Percentiles rank a stretch among this genome's conserved stretches.
These are phyloP conservation scores for Paraphysoderma sedebokerense DNA, from an alignment of 371 early-diverging fungal species.

Conservation along the genomic window DNA sequence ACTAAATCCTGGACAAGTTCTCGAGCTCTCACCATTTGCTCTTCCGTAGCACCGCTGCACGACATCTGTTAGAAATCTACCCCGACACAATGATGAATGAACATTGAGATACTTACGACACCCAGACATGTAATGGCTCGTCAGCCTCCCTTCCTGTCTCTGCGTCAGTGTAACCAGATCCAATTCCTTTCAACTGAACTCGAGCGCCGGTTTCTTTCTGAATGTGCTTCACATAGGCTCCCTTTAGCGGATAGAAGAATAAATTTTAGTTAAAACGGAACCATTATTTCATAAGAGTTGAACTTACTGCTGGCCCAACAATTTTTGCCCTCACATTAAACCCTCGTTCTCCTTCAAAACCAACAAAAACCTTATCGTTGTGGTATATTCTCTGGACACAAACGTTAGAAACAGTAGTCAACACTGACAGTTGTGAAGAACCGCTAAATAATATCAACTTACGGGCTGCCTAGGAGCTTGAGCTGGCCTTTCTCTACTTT, in stretches of 20 bases:
- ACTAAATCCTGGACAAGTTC: conserved; percentile 54
- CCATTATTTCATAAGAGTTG: too few species aligned
- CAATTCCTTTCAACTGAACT: conserved; percentile 62
- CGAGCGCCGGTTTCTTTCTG: conserved; percentile 57
- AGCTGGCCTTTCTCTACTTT: too few species aligned
- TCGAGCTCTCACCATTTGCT: conserved; percentile 46
- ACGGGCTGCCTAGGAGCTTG: too few species aligned
- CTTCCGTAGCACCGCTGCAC: conserved; percentile 38
- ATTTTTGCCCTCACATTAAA: conserved; percentile 72
- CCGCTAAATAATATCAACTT: too few species aligned
- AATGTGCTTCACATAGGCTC: conserved; percentile 73
- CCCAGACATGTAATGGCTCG: conserved; percentile 63
- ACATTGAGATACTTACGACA: conserved; percentile 36
- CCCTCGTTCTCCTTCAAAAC: conserved; percentile 43
- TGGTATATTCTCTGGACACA: not conserved
- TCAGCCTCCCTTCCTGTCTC: conserved; percentile 44
- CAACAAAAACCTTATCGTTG: conserved; percentile 48
- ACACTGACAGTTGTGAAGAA: too few species aligned
- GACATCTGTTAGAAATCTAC: not conserved
- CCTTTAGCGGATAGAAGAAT: too few species aligned
- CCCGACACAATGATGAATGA: not conserved
- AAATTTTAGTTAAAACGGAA: too few species aligned
- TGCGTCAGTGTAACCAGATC: conserved; percentile 62
- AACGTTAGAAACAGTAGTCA: not conserved
- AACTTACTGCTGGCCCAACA: conserved; percentile 67